Evolutionary conservation across 202 grass and related monocot species (phyloP).

Genomic region (Alloteropsis angusta): DNA sequence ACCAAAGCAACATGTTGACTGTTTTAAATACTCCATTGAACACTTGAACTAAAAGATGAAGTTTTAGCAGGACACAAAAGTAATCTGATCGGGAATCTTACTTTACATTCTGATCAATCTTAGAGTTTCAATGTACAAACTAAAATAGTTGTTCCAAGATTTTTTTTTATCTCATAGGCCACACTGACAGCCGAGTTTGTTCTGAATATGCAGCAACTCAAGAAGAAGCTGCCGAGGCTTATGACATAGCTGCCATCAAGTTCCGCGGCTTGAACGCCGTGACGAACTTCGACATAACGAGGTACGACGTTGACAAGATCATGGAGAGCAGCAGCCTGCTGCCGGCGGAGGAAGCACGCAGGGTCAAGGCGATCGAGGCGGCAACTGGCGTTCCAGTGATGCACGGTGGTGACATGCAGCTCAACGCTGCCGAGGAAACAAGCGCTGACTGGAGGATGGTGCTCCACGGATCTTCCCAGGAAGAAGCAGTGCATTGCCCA

Average conservation of each 20-base stretch:
- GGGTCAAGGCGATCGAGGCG: slow-evolving; percentile 33
- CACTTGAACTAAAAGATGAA: slow-evolving; percentile 23
- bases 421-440: slow-evolving; percentile 1
- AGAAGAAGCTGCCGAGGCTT: slow-evolving; percentile 94
- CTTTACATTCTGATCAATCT: slow-evolving; percentile 25
- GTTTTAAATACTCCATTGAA: slow-evolving; percentile 30
- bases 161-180: neutral
- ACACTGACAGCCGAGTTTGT: neutral
- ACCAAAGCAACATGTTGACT: slow-evolving; percentile 62
- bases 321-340: slow-evolving; percentile 66
- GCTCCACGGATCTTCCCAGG: slow-evolving; percentile 29
- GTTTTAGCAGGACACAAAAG: slow-evolving; percentile 5
- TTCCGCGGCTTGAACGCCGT: slow-evolving; percentile 85
- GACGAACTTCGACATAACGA: slow-evolving; percentile 91
- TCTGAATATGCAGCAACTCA: slow-evolving; percentile 52
- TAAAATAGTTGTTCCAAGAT: neutral
- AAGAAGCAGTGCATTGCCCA: slow-evolving; percentile 12
- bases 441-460: slow-evolving; percentile 44
- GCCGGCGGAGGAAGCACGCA: slow-evolving; percentile 60
- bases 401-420: slow-evolving; percentile 12
- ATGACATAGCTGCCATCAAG: slow-evolving; percentile 97
- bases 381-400: neutral
- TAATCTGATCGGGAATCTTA: slow-evolving; percentile 27
- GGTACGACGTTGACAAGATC: slow-evolving; percentile 72
- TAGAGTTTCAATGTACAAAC: neutral